Conservation (phyloP, 495 filamentous ascomycete genomes). For the Clohesyomyces aquaticus region DNA sequence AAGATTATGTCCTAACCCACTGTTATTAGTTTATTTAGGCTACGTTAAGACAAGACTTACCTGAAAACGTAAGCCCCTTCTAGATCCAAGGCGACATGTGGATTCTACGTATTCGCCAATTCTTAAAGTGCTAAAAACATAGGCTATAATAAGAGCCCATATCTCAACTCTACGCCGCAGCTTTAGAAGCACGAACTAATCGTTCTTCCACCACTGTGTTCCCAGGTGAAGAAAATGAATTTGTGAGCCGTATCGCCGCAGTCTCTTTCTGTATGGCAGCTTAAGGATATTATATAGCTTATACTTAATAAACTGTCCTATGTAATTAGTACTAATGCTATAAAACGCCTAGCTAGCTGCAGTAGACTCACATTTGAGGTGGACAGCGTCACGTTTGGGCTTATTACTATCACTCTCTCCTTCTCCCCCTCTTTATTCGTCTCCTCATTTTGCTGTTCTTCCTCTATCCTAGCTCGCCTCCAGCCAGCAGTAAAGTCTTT, state of each 20-base stretch:
- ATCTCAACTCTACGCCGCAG: conserved; percentile 23
- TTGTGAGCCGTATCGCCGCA: conserved; percentile 22
- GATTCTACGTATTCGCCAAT: conserved; percentile 28
- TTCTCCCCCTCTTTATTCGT: conserved; percentile 16
- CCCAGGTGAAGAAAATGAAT: conserved; percentile 26
- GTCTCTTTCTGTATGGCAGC: conserved; percentile 18
- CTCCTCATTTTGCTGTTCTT: conserved; percentile 16
- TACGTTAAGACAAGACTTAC: conserved; percentile 25
- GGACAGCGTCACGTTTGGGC: conserved; percentile 24
- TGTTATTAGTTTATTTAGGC: conserved; percentile 21
- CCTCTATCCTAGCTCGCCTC: conserved; percentile 21
- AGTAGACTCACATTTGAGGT: conserved; percentile 28
- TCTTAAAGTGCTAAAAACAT: conserved; percentile 23
- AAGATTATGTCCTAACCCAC: conserved; percentile 23
- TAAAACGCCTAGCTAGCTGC: conserved; percentile 21
- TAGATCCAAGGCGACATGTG: conserved; percentile 21
- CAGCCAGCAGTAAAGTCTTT: conserved; percentile 23
- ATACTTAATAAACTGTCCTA: conserved; percentile 27
- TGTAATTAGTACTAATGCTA: conserved; percentile 24
- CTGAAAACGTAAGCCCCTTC: conserved; percentile 26
- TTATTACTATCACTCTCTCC: conserved; percentile 14
- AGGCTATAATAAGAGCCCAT: conserved; percentile 17
- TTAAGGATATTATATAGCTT: conserved; percentile 22
- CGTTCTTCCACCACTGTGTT: conserved; percentile 23
- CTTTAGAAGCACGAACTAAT: conserved; percentile 24